Conservation (phyloP, 345 rosid species). For the Eucalyptus rudis region DNA sequence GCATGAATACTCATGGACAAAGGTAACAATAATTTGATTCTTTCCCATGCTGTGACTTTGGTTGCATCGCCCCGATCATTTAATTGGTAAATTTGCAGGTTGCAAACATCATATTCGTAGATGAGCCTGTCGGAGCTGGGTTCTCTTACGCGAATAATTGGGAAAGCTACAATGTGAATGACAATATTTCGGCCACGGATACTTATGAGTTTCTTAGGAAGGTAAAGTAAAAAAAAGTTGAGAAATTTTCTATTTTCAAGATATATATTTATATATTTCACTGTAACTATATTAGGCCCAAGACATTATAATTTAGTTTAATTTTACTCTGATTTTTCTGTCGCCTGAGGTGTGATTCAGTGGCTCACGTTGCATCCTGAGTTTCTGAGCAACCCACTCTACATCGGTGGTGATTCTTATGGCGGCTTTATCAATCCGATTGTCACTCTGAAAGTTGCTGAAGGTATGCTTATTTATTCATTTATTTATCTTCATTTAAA, state of each 20-base stretch:
- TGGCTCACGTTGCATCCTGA: conserved; percentile 17
- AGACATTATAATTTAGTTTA: neutral
- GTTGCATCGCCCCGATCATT: neutral
- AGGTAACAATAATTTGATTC: neutral
- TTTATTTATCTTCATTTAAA: neutral
- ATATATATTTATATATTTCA: neutral
- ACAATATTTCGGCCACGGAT: neutral
- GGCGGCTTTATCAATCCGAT: conserved; percentile 7
- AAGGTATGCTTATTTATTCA: neutral
- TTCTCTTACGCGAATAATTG: conserved; percentile 17
- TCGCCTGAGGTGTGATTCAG: neutral
- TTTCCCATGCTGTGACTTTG: neutral
- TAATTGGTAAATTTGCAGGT: neutral
- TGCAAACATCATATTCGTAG: conserved; percentile 19
- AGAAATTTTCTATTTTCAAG: neutral
- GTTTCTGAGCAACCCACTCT: conserved; percentile 8
- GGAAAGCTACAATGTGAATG: neutral
- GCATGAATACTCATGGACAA: conserved; percentile 17
- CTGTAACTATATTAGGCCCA: neutral
- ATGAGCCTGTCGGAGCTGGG: conserved; percentile 24
- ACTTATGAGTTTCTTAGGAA: conserved; percentile 10
- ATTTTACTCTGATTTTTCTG: neutral
- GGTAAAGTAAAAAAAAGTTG: conserved; percentile 7
- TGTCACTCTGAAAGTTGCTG: neutral
- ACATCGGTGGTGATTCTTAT: conserved; percentile 21